Conservation (phyloP, 176 grass and related monocot genomes). For the Urochloa ruziziensis region DNA sequence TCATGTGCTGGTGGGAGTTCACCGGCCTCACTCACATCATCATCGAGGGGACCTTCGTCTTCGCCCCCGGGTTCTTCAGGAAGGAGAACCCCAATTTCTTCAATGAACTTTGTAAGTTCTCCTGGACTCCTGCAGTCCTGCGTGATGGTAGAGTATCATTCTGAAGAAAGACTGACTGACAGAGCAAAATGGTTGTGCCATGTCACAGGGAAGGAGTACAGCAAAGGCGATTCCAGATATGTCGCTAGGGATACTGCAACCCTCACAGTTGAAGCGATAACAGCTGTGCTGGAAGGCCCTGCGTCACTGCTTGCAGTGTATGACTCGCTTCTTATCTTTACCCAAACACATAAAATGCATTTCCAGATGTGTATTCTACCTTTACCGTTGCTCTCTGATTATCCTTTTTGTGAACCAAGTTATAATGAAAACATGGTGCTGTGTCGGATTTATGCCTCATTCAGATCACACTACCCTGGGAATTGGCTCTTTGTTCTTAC, state of each 20-base stretch:
- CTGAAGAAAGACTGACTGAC: background rate
- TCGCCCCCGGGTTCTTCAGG: slow-evolving; percentile 57
- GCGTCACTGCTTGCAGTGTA: slow-evolving; percentile 75
- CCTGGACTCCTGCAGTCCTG: too few species aligned
- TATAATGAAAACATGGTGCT: background rate
- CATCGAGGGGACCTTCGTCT: slow-evolving; percentile 74
- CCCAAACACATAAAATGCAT: background rate
- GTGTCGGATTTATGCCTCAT: background rate
- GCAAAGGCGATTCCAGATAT: slow-evolving; percentile 90
- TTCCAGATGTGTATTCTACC: background rate
- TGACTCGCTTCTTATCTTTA: background rate
- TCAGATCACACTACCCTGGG: background rate
- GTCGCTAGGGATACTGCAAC: slow-evolving; percentile 64
- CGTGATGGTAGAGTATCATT: background rate
- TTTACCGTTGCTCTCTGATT: background rate
- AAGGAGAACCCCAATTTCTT: slow-evolving; percentile 55
- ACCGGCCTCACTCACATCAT: slow-evolving; percentile 76
- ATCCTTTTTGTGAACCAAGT: background rate
- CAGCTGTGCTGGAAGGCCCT: slow-evolving; percentile 71
- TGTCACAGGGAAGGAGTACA: slow-evolving; percentile 82
- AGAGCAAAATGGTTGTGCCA: background rate
- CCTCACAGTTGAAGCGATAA: slow-evolving; percentile 73
- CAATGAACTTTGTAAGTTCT: slow-evolving; percentile 57
- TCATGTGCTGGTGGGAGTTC: slow-evolving; percentile 97
- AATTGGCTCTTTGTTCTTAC: background rate